Percentiles rank a stretch among this genome's conserved stretches.
phyloP scores from a whole-genome alignment of 345 rosid species.

The Salix exigua region DNA sequence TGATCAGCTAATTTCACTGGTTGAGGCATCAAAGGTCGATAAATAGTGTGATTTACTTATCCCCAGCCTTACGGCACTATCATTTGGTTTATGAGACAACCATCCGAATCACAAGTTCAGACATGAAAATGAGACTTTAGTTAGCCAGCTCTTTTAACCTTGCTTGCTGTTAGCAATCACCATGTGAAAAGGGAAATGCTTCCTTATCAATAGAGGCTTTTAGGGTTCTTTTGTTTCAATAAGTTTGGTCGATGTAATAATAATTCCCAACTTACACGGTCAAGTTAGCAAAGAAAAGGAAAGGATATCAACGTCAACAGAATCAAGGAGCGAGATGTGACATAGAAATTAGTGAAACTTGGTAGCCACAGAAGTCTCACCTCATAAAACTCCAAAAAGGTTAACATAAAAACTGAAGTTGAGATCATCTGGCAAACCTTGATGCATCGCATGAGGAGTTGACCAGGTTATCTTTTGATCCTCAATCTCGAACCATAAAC shows the following conservation, averaged over 20 bases:
- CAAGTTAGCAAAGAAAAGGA: not conserved
- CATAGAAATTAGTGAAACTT: not conserved
- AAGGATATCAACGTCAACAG: not conserved
- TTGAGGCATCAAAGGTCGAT: not conserved
- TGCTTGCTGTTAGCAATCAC: not conserved
- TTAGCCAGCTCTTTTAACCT: not conserved
- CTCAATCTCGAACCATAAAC: conserved; percentile 46
- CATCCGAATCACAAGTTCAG: not conserved
- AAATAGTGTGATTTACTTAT: not conserved
- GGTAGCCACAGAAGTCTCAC: conserved; percentile 25
- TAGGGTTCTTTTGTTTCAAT: not conserved
- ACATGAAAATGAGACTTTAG: not conserved
- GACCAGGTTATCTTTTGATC: conserved; percentile 97
- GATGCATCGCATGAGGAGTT: conserved; percentile 87
- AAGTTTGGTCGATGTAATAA: not conserved
- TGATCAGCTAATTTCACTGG: not conserved
- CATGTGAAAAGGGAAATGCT: not conserved
- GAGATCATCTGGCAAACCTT: conserved; percentile 90
- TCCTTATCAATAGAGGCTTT: not conserved
- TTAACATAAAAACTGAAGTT: conserved; percentile 74
- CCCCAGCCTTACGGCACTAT: not conserved
- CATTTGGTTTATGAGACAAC: not conserved
- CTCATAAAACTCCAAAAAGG: conserved; percentile 94
- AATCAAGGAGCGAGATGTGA: not conserved
- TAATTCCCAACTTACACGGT: not conserved